Evolutionary conservation across 208 protist species (phyloP).

Genomic region (Trichomonas vaginalis): DNA sequence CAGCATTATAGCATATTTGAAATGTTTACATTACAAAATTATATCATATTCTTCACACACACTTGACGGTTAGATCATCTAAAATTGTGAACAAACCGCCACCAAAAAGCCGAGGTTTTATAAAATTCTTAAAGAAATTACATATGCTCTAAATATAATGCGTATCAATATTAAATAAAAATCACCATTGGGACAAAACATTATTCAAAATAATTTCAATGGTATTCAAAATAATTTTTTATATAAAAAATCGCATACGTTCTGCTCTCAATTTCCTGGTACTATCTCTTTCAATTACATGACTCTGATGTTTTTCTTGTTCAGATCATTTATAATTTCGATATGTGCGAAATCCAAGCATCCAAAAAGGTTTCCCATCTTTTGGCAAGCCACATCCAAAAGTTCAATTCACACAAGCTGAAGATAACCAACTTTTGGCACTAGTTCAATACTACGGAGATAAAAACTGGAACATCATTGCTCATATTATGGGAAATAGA

Average conservation of each 20-base stretch:
- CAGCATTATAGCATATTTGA: too few relatives aligned
- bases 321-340: background rate
- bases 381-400: background rate
- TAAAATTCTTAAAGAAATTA: too few relatives aligned
- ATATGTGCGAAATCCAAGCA: background rate
- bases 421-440: background rate
- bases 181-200: background rate
- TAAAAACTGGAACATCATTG: background rate
- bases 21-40: too few relatives aligned
- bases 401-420: background rate
- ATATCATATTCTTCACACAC: too few relatives aligned
- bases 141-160: too few relatives aligned
- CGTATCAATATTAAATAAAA: background rate
- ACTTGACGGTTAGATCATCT: too few relatives aligned
- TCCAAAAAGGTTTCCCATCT: background rate
- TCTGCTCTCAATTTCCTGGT: background rate
- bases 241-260: background rate
- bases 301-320: background rate
- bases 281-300: background rate
- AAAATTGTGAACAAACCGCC: too few relatives aligned
- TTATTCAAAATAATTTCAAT: background rate
- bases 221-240: background rate
- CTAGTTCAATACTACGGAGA: background rate
- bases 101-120: too few relatives aligned
- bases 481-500: background rate